These are phyloP conservation scores for Cymbidium sinense DNA, from an alignment of 106 monocot genomes.

Conservation along the genomic window DNA sequence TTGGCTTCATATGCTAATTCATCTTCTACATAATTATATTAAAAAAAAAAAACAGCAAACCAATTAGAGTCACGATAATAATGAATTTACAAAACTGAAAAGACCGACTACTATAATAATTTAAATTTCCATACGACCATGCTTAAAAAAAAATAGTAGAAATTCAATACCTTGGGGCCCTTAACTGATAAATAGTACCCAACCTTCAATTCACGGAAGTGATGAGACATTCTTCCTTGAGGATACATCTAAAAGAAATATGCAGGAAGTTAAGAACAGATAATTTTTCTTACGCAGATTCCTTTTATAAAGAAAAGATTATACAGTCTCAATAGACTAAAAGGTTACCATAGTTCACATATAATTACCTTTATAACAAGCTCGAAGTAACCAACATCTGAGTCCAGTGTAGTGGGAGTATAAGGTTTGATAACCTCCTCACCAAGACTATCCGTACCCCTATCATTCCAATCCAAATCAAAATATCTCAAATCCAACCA, in stretches of 20 bases:
- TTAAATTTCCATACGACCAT: not conserved
- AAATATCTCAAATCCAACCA: not conserved
- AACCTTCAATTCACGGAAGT: slow-evolving; percentile 97
- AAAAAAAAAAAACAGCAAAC: not conserved
- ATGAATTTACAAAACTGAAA: not conserved
- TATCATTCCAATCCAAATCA: slow-evolving; percentile 16
- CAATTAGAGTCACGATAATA: not conserved
- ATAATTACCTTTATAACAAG: slow-evolving; percentile 88
- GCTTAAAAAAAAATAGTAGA: no score
- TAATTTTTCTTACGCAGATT: not conserved
- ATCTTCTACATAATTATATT: not conserved
- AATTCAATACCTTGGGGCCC: slow-evolving; percentile 76
- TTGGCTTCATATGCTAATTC: no score
- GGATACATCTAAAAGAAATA: slow-evolving; percentile 23
- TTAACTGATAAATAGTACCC: slow-evolving; percentile 90
- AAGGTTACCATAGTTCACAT: not conserved
- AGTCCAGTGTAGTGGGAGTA: slow-evolving; percentile 91
- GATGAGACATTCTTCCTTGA: slow-evolving; percentile 99
- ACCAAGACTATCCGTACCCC: slow-evolving; percentile 69
- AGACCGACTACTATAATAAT: not conserved
- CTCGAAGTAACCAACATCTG: slow-evolving; percentile 91
- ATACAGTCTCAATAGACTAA: not conserved
- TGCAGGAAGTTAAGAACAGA: not conserved
- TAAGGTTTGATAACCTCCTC: slow-evolving; percentile 99
- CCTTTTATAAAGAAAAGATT: not conserved